A percentile compares a stretch with the other conserved stretches of the same genome.
Evolutionary conservation across 83 land plant genomes (phyloP).

Genomic region (Picea abies): DNA sequence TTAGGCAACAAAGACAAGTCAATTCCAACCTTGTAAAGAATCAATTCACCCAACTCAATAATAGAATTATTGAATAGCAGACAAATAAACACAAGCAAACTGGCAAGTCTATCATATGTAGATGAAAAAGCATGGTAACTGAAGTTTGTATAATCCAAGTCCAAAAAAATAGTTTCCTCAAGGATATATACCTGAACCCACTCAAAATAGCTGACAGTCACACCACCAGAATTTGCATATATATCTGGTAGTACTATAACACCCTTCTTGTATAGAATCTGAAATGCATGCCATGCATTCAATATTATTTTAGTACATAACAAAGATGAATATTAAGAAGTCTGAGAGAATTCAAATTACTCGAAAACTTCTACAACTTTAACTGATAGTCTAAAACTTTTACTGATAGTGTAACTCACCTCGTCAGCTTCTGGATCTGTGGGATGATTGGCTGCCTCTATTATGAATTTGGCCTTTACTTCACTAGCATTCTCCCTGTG

Average conservation of each 20-base stretch:
- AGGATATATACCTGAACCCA: constrained; percentile 84
- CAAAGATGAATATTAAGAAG: not conserved
- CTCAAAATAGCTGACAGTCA: constrained; percentile 95
- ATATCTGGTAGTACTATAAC: constrained; percentile 83
- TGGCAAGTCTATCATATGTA: too few relatives aligned
- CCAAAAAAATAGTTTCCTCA: not conserved
- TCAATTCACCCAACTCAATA: not conserved
- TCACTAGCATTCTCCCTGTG: constrained; percentile 84
- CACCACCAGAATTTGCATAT: constrained; percentile 89
- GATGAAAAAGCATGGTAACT: not conserved
- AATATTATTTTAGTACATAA: not conserved
- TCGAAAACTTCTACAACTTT: not conserved
- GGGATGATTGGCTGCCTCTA: constrained; percentile 96
- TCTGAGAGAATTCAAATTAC: not conserved
- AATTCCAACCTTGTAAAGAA: not conserved
- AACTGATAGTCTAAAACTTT: too few relatives aligned
- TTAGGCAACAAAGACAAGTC: not conserved
- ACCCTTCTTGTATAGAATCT: constrained; percentile 77
- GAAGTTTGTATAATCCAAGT: not conserved
- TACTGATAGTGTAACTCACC: constrained; percentile 38
- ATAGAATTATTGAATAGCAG: too few relatives aligned
- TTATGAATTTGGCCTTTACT: constrained; percentile 80
- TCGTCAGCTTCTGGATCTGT: constrained; percentile 95
- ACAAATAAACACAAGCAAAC: too few relatives aligned
- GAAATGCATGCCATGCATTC: not conserved